phyloP scores from a whole-genome alignment of 2,329 filamentous ascomycete genomes.

The Xylariaceae sp. region DNA sequence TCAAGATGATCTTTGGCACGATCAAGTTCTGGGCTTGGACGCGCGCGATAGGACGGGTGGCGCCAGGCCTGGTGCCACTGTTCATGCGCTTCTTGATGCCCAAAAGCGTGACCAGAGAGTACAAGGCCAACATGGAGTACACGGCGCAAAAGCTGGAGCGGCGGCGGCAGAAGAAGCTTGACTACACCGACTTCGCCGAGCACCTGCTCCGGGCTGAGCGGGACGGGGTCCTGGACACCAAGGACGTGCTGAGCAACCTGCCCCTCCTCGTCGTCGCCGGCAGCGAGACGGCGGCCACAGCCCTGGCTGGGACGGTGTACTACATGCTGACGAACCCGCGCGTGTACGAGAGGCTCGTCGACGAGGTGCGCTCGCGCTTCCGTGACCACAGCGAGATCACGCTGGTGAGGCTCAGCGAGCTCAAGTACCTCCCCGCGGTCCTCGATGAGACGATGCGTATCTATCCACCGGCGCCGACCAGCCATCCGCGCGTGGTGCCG shows the following conservation, averaged over 20 bases:
- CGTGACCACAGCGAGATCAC: neutral
- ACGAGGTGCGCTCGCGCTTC: neutral
- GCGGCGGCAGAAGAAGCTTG: neutral
- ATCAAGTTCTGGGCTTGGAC: neutral
- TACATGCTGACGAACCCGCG: neutral
- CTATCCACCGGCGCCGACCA: neutral
- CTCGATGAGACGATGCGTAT: constrained; percentile 1
- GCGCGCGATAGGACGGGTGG: neutral
- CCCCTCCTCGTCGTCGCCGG: neutral
- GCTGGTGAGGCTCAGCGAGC: neutral
- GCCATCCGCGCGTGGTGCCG: neutral
- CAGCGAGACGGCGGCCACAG: neutral
- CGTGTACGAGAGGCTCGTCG: neutral
- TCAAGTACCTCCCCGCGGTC: neutral
- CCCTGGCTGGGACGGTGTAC: neutral
- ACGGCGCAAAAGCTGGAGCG: neutral
- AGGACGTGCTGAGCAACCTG: neutral
- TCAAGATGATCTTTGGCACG: neutral
- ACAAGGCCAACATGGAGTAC: neutral
- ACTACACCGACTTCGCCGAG: neutral
- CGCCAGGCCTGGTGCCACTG: neutral
- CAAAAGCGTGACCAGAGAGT: neutral
- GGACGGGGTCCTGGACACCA: neutral
- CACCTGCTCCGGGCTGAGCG: neutral
- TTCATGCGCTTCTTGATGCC: neutral